These are phyloP conservation scores for Torrubiellomyces zombiae DNA, from an alignment of 2,329 filamentous ascomycete species.

Conservation along the genomic window DNA sequence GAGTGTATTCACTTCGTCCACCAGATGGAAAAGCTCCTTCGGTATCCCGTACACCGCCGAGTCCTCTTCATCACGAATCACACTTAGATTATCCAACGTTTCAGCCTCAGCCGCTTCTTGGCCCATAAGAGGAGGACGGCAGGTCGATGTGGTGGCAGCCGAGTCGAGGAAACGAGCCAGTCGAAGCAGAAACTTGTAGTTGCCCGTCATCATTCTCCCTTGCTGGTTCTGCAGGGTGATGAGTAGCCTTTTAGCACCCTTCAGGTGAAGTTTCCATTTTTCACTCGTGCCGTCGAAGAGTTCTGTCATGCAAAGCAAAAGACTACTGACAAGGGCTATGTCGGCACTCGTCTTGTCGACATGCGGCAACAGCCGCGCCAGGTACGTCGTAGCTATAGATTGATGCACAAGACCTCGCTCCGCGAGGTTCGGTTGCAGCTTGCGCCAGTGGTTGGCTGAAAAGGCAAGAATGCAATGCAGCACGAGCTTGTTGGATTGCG, in stretches of 20 bases:
- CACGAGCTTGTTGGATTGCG: constrained; percentile 15
- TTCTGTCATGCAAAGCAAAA: constrained; percentile 24
- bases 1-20: constrained; percentile 16
- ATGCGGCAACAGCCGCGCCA: constrained; percentile 16
- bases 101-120: constrained; percentile 13
- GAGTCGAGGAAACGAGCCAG: constrained; percentile 17
- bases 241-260: constrained; percentile 22
- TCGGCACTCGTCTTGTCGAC: constrained; percentile 15
- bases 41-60: constrained; percentile 19
- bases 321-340: constrained; percentile 21
- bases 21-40: constrained; percentile 17
- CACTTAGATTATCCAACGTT: constrained; percentile 11
- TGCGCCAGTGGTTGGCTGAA: constrained; percentile 18
- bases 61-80: constrained; percentile 14
- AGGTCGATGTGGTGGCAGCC: constrained; percentile 17
- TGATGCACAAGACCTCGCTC: constrained; percentile 15
- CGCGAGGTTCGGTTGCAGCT: constrained; percentile 13
- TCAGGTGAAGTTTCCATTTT: constrained; percentile 24
- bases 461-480: constrained; percentile 17
- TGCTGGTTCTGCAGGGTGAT: constrained; percentile 14
- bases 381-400: constrained; percentile 14
- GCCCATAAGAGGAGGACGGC: constrained; percentile 16
- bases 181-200: constrained; percentile 20
- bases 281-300: constrained; percentile 23
- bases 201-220: constrained; percentile 17